Base-by-base conservation (phyloP, 306 rosid species). In the Vicia sativa region DNA sequence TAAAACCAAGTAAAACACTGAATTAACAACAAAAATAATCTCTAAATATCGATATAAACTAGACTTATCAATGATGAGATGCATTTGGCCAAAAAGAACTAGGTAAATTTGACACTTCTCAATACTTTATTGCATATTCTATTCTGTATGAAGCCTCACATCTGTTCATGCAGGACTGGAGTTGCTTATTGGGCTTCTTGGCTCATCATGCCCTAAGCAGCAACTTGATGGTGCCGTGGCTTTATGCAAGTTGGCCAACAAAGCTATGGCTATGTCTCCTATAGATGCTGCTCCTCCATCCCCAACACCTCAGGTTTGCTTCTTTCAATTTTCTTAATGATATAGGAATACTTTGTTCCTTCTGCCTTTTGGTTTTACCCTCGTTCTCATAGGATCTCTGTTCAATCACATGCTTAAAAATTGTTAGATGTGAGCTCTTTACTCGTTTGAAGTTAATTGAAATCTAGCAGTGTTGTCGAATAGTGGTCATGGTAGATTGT, bases 281-380 rank as follows among this genome's bases (percentile, higher is more conserved):
- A 81, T 90, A 10, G 99, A 93, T 84, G 97, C 96, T 50, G 95
- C 99, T 35, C 99, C 99, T 39, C 99, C 89, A 29, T 90, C 99
- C 56, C 97, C 99, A 56, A 93, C 99, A 38, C 99, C 90, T n/a
- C 97, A 93, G 99, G 99, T 11, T 28, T 60, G 50, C 37, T 66
- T 48, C 16, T 11, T 19, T 50, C 23, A 19, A 11, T 3, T 4
- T 21, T 70, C 61, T 63, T 7, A 9, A 18, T 19, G 25, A 4
- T 18, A 58, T 74, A 25, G 46, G 46, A 65, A 39, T 21, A 50
- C 57, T 14, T 59, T 29, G 16, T 67, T 39, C 42, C 29, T 25
- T 57, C 31, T 10, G 41, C 15, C 11, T 52, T 26, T 42, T 74
- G 26, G 54, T 53, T 52, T 18, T 63, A 3, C 43, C 10, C 56